Conservation (phyloP, 2,329 filamentous ascomycete genomes). For the Penicillium sp. region DNA sequence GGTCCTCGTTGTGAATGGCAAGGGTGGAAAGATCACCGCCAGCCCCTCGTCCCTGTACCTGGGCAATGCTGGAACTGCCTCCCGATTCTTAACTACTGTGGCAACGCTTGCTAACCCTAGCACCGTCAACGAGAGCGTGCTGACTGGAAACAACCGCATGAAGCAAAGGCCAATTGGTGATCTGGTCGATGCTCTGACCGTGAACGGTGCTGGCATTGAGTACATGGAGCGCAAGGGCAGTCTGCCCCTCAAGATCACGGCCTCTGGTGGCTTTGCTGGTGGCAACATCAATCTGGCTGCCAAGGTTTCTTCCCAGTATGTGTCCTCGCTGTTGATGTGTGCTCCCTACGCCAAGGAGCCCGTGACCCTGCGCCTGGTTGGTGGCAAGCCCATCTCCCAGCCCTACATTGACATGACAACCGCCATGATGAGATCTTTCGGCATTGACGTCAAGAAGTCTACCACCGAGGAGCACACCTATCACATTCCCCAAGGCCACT, state of each 20-base stretch:
- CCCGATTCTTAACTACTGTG: constrained; percentile 90
- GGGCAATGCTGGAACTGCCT: constrained; percentile 94
- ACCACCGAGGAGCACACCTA: constrained; percentile 84
- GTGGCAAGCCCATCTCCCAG: constrained; percentile 97
- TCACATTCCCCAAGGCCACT: constrained; percentile 82
- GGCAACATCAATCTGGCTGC: constrained; percentile 90
- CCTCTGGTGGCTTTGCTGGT: constrained; percentile 79
- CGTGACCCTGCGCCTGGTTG: constrained; percentile 84
- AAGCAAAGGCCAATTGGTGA: constrained; percentile 92
- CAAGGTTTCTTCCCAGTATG: constrained; percentile 98
- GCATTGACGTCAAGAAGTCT: constrained; percentile 76
- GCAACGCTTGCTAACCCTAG: constrained; percentile 75
- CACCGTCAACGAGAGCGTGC: constrained; percentile 66
- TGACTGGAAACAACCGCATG: constrained; percentile 96
- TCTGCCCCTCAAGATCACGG: constrained; percentile 78
- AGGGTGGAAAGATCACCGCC: constrained; percentile 80
- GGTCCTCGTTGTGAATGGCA: constrained; percentile 83
- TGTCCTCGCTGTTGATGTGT: constrained; percentile 94
- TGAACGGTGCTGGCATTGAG: constrained; percentile 83
- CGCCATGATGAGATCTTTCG: constrained; percentile 94
- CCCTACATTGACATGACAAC: constrained; percentile 99
- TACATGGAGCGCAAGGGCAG: constrained; percentile 84
- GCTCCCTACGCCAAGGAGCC: constrained; percentile 95
- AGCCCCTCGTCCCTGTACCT: constrained; percentile 80
- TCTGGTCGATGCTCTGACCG: constrained; percentile 82